Percentiles rank a stretch among this genome's conserved stretches.
phyloP scores from a whole-genome alignment of 2,329 filamentous ascomycete species.

The Sordariomycetes sp. region DNA sequence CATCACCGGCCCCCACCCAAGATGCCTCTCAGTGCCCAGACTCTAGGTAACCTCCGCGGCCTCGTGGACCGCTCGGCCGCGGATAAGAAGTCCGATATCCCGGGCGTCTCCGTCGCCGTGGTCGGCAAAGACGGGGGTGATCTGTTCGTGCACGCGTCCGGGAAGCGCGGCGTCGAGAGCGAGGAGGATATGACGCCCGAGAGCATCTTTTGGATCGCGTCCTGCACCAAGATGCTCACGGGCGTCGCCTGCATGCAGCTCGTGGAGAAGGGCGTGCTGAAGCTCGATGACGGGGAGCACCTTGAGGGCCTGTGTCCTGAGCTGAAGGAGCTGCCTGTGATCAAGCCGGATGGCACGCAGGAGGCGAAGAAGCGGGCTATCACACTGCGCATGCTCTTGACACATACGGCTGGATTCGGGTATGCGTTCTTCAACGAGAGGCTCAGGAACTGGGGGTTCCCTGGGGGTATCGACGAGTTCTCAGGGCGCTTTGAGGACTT shows the following conservation, averaged over 20 bases:
- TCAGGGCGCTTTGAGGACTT: conserved; percentile 40
- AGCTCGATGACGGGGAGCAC: conserved; percentile 34
- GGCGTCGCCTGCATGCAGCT: conserved; percentile 45
- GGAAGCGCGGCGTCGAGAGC: conserved; percentile 29
- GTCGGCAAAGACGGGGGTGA: conserved; percentile 35
- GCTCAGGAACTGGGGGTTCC: conserved; percentile 33
- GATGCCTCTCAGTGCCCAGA: conserved; percentile 1
- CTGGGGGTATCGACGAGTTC: conserved; percentile 46
- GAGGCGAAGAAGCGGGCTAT: conserved; percentile 36
- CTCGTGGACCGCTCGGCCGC: neutral
- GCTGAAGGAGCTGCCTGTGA: conserved; percentile 33
- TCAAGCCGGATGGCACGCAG: conserved; percentile 23
- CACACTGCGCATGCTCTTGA: conserved; percentile 47
- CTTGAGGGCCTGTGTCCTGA: conserved; percentile 38
- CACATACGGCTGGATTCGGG: conserved; percentile 44
- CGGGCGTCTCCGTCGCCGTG: conserved; percentile 32
- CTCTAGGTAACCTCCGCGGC: conserved; percentile 3
- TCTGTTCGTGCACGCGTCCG: conserved; percentile 35
- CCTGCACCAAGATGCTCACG: conserved; percentile 44
- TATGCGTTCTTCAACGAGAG: conserved; percentile 44
- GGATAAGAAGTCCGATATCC: conserved; percentile 15
- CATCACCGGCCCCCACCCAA: neutral
- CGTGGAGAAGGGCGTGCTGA: conserved; percentile 37
- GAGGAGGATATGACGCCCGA: conserved; percentile 47
- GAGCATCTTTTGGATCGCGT: conserved; percentile 49